phyloP scores from a whole-genome alignment of 768 basidiomycete species.

The Polyporus arcularius region DNA sequence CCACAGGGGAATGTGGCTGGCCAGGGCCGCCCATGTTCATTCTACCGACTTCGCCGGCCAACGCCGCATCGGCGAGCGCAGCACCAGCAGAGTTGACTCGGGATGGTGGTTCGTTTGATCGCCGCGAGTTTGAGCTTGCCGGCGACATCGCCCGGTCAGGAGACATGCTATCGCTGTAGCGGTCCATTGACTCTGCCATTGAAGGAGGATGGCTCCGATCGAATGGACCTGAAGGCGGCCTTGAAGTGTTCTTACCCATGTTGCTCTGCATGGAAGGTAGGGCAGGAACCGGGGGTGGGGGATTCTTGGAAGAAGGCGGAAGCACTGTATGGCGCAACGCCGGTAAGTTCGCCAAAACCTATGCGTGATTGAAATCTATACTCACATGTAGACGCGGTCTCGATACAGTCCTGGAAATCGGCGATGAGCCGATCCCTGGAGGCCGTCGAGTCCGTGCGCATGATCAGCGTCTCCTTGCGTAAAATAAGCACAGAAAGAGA shows the following conservation, averaged over 20 bases:
- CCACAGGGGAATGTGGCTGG: not conserved
- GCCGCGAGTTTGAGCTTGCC: conserved; percentile 9
- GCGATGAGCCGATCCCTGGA: conserved; percentile 62
- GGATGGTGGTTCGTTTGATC: conserved; percentile 15
- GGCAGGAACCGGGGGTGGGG: conserved; percentile 67
- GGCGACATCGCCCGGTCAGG: conserved; percentile 23
- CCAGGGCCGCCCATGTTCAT: conserved; percentile 10
- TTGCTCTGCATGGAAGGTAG: conserved; percentile 31
- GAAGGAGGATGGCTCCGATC: conserved; percentile 13
- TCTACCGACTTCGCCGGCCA: conserved; percentile 10
- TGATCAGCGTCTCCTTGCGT: conserved; percentile 78
- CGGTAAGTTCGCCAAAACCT: conserved; percentile 1
- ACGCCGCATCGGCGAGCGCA: conserved; percentile 21
- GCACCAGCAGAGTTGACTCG: conserved; percentile 11
- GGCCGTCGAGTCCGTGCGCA: conserved; percentile 61
- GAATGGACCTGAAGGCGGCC: conserved; percentile 21
- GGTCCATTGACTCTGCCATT: conserved; percentile 10
- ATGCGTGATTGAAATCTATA: conserved; percentile 11
- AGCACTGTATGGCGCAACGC: not conserved
- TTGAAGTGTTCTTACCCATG: conserved; percentile 25
- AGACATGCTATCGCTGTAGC: conserved; percentile 22
- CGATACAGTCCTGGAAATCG: conserved; percentile 83
- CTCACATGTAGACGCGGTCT: conserved; percentile 76
- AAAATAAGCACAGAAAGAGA: conserved; percentile 79
- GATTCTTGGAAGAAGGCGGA: conserved; percentile 47